phyloP scores from a whole-genome alignment of 2,329 filamentous ascomycete genomes.

The Sclerotinia spermophila region DNA sequence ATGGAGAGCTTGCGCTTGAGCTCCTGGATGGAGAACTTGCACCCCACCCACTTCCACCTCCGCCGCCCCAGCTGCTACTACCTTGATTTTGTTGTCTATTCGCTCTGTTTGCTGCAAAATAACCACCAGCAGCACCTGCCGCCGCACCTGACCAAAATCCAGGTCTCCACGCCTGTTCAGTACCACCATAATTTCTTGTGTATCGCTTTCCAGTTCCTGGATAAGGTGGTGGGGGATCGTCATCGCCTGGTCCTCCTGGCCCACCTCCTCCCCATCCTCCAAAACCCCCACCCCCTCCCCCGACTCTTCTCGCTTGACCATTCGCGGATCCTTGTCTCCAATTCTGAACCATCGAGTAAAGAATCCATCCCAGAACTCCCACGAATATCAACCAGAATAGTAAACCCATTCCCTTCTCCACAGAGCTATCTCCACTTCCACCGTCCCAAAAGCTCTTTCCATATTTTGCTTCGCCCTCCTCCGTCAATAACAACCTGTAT shows the following conservation, averaged over 20 bases:
- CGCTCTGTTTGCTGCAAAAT: slow-evolving; percentile 65
- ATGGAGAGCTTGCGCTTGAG: slow-evolving; percentile 37
- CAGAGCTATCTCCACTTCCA: slow-evolving; percentile 5
- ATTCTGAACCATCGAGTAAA: slow-evolving; percentile 51
- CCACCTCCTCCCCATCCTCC: slow-evolving; percentile 42
- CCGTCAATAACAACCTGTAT: slow-evolving; percentile 76
- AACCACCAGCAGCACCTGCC: slow-evolving; percentile 66
- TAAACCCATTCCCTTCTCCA: slow-evolving; percentile 31
- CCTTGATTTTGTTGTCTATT: slow-evolving; percentile 34
- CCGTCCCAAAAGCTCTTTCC: slow-evolving; percentile 37
- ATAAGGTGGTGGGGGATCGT: slow-evolving; percentile 37
- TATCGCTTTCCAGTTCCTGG: slow-evolving; percentile 28
- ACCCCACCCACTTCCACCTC: slow-evolving; percentile 22
- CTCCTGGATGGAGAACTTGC: slow-evolving; percentile 20
- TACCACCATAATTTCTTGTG: slow-evolving; percentile 26
- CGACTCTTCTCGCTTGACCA: slow-evolving; percentile 34
- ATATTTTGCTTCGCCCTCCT: slow-evolving; percentile 68
- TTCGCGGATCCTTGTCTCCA: slow-evolving; percentile 29
- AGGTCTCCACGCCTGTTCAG: slow-evolving; percentile 57
- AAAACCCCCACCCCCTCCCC: slow-evolving; percentile 40
- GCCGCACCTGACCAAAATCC: slow-evolving; percentile 67
- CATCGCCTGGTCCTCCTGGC: slow-evolving; percentile 28
- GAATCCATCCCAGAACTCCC: slow-evolving; percentile 56
- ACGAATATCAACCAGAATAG: slow-evolving; percentile 63
- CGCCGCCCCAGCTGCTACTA: slow-evolving; percentile 27